Percentiles rank a stretch among this genome's conserved stretches.
Conservation (phyloP, 1,139 yeast species). For the Diutina scorzettiae region DNA sequence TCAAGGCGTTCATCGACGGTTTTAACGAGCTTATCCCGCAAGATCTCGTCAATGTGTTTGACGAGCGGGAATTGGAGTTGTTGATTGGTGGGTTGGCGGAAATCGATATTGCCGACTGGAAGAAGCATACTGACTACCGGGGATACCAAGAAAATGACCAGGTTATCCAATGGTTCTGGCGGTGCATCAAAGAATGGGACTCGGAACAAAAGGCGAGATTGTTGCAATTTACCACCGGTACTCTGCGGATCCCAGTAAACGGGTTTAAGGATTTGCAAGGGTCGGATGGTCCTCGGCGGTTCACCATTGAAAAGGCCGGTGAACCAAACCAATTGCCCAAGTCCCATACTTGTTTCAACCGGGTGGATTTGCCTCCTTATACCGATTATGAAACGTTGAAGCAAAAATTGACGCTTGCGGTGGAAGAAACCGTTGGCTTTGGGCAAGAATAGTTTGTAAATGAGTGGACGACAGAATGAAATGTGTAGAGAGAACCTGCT, state of each 20-base stretch:
- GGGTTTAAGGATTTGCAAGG: constrained; percentile 98
- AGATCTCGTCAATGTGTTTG: constrained; percentile 90
- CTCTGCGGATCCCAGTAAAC: constrained; percentile 96
- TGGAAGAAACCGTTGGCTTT: constrained; percentile 89
- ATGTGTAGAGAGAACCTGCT: no score
- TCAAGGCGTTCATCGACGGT: constrained; percentile 91
- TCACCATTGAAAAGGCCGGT: constrained; percentile 96
- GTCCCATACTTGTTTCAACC: constrained; percentile 90
- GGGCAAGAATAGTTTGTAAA: constrained; percentile 98
- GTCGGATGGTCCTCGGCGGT: constrained; percentile 96
- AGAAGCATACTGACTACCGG: constrained; percentile 94
- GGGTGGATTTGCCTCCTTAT: constrained; percentile 85
- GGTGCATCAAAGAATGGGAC: constrained; percentile 87
- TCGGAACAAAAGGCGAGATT: constrained; percentile 92
- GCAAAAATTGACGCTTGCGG: constrained; percentile 76
- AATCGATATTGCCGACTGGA: constrained; percentile 97
- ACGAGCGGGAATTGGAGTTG: constrained; percentile 91
- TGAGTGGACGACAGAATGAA: no score
- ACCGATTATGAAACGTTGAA: constrained; percentile 61
- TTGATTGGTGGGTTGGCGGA: constrained; percentile 97
- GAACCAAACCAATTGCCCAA: constrained; percentile 89
- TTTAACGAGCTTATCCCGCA: constrained; percentile 96
- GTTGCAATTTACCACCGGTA: constrained; percentile 95
- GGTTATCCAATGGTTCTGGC: constrained; percentile 98
- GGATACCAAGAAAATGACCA: constrained; percentile 96